Conservation (phyloP, 352 stramenopile species). For the Globisporangium heterothallicum region DNA sequence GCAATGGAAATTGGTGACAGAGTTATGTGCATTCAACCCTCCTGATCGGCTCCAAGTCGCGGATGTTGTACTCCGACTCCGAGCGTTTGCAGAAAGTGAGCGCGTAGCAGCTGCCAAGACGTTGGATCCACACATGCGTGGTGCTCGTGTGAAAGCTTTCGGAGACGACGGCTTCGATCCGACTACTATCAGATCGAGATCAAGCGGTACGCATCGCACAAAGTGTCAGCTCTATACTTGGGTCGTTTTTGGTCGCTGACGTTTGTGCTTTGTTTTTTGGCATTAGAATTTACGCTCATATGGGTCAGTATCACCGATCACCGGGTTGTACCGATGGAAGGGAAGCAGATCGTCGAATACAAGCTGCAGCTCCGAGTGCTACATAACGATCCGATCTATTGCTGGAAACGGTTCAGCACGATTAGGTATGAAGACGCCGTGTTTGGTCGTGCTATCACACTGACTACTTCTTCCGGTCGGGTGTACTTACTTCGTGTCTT, state of each 20-base stretch:
- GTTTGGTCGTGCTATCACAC: no score
- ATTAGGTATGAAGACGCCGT: no score
- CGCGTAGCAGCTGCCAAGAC: background rate
- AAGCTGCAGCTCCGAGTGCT: background rate
- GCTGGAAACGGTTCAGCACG: background rate
- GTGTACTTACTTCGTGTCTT: no score
- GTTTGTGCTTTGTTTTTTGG: background rate
- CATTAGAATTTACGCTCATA: background rate
- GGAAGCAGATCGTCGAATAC: background rate
- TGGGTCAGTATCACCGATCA: background rate
- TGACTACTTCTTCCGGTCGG: no score
- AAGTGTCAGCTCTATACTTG: no score
- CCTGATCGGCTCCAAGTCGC: background rate
- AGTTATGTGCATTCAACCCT: background rate
- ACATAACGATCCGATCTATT: background rate
- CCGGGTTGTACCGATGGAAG: background rate
- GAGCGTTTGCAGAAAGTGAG: background rate
- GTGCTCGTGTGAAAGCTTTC: background rate
- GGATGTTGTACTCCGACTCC: background rate
- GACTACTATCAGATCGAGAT: background rate
- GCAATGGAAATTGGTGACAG: background rate
- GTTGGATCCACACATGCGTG: no score
- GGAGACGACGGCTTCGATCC: background rate
- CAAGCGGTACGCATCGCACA: no score
- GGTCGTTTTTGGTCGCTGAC: background rate